A percentile compares a stretch with the other conserved stretches of the same genome.
phyloP scores from a whole-genome alignment of 176 grass and related monocot species.

The Oryza rufipogon region DNA sequence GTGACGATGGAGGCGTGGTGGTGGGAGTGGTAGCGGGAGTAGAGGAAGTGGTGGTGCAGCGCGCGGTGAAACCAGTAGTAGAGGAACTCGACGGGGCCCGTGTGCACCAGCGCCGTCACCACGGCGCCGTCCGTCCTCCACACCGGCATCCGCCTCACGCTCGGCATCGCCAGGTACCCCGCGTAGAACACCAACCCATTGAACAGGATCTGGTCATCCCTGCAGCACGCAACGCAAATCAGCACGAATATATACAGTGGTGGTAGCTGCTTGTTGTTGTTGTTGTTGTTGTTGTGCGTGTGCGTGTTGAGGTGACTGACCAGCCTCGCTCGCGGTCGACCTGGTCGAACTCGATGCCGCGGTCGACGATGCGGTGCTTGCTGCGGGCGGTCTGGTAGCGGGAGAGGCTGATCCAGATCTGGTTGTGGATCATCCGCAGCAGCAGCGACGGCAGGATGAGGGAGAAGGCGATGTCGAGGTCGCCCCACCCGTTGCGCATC shows the following conservation, averaged over 20 bases:
- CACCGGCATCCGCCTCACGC: conserved; percentile 32
- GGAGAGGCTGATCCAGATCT: conserved; percentile 84
- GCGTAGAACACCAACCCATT: conserved; percentile 73
- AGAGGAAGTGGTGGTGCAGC: conserved; percentile 96
- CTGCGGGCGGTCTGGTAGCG: conserved; percentile 85
- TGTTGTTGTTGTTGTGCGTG: too few relatives aligned
- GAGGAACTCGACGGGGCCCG: conserved; percentile 84
- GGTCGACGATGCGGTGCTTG: conserved; percentile 83
- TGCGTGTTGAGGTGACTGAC: conserved; percentile 28
- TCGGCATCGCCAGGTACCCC: conserved; percentile 31
- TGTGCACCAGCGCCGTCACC: conserved; percentile 57
- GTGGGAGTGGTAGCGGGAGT: conserved; percentile 87
- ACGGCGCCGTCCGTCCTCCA: conserved; percentile 73
- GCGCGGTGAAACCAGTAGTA: conserved; percentile 99
- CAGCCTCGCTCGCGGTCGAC: conserved; percentile 84
- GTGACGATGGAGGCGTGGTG: conserved; percentile 91
- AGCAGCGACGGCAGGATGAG: conserved; percentile 58
- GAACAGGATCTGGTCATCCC: conserved; percentile 97
- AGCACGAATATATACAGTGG: not conserved
- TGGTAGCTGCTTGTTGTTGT: too few relatives aligned
- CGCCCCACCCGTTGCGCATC: conserved; percentile 43
- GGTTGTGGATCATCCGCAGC: conserved; percentile 74
- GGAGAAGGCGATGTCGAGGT: conserved; percentile 49
- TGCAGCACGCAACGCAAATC: conserved; percentile 13
- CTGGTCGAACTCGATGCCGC: conserved; percentile 85